Percentiles rank a stretch among this genome's conserved stretches.
These are phyloP conservation scores for Fusarium chaquense DNA, from an alignment of 2,329 filamentous ascomycete genomes.

Conservation along the genomic window DNA sequence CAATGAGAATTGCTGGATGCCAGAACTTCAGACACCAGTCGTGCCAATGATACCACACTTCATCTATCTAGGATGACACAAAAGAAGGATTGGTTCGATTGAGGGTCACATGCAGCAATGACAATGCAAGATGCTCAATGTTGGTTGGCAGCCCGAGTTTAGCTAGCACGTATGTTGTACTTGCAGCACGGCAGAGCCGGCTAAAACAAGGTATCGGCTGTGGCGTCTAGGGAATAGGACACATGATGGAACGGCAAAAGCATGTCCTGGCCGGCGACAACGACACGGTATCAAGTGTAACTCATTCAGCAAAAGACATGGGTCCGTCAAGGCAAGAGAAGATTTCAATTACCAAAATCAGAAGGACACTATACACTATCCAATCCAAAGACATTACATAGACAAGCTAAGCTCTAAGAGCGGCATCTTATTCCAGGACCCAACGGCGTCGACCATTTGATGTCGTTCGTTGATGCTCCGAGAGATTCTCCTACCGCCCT, in stretches of 20 bases:
- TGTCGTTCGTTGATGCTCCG: constrained; percentile 28
- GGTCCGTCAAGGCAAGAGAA: not conserved
- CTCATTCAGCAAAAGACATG: not conserved
- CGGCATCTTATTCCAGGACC: constrained; percentile 26
- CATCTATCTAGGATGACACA: constrained; percentile 27
- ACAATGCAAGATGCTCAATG: constrained; percentile 6
- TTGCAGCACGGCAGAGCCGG: not conserved
- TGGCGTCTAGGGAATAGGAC: constrained; percentile 23
- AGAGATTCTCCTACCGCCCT: constrained; percentile 34
- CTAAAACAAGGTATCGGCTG: not conserved
- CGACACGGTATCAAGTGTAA: not conserved
- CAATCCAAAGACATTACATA: constrained; percentile 46
- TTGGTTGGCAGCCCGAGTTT: constrained; percentile 17
- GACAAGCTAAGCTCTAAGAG: constrained; percentile 36
- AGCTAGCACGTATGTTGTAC: not conserved
- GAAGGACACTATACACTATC: constrained; percentile 42
- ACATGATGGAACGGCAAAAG: constrained; percentile 7
- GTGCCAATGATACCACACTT: constrained; percentile 5
- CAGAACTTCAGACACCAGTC: constrained; percentile 8
- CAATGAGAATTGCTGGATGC: not conserved
- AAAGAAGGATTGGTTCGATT: constrained; percentile 22
- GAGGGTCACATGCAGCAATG: constrained; percentile 31
- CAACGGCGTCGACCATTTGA: constrained; percentile 23
- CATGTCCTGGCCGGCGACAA: constrained; percentile 8
- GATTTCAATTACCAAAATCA: constrained; percentile 21